Base-by-base conservation (phyloP, 306 rosid genomes). In the Erythrophleum fordii region DNA sequence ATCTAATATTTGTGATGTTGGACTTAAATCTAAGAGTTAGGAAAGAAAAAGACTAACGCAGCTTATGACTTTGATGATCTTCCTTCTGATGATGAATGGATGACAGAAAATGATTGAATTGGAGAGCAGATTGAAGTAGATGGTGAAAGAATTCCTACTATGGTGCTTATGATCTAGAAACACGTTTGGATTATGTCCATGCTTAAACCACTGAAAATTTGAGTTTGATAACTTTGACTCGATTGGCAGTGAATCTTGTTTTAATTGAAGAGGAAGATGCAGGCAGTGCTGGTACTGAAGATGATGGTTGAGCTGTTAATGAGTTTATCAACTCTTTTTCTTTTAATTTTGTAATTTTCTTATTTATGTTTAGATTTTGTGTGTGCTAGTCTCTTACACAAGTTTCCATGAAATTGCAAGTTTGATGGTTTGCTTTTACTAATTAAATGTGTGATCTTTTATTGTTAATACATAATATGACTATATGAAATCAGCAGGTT, bases 391-490 rank as follows among this genome's bases (percentile, higher is more conserved):
- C 5, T 41, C 20, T 13, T 25, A 35, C 25, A 17, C 14, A 41
- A 58, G 26, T 42, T 75, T 44, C 11, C 18, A 0, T 22, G 46
- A 16, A 20, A 23, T 45, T 6, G 12, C 28, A 53, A 61, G 26
- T 42, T 76, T 11, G 20, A 61, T 18, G 14, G 14, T 35, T 44
- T 75, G 6, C 70, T 76, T 61, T 58, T 11, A 11, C 20, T 28
- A 44, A 55, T 25, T 60, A 52, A 77, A 67, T 65, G 35, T 77
- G 25, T 69, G 16, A n/a, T 48, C 18, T 49, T 49, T 82, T 76
- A 48, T 7, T 44, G 20, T 22, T 41, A 60, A 42, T 65, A 26
- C 51, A 2, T 45, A 18, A 60, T 23, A 68, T 74, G 73, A 62
- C 6, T 73, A 66, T 84, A 26, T 52, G 39, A 20, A 51, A 53